Conservation (phyloP, 1,284 basidiomycete genomes). For the Irpex sp. region DNA sequence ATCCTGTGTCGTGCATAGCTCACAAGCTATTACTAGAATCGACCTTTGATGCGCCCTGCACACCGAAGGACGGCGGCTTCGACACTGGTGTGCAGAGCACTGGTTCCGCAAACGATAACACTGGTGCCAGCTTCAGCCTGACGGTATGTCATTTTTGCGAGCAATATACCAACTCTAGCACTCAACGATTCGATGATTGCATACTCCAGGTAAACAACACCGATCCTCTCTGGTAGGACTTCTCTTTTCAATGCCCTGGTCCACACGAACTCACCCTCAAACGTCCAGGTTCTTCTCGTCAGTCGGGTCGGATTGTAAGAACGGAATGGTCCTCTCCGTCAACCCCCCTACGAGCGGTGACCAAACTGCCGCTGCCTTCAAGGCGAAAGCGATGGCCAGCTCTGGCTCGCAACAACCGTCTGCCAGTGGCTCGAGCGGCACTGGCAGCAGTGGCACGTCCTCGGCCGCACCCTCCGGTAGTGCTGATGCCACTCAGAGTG, state of each 20-base stretch:
- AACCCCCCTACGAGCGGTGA: conserved; percentile 15
- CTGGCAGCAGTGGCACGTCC: neutral
- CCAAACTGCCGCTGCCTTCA: conserved; percentile 16
- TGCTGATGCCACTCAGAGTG: neutral
- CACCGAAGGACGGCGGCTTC: conserved; percentile 15
- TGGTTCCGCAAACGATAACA: conserved; percentile 11
- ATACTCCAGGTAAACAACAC: conserved; percentile 15
- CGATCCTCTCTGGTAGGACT: conserved; percentile 14
- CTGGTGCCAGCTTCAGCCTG: conserved; percentile 12
- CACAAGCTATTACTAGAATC: conserved; percentile 9
- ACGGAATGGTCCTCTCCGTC: conserved; percentile 18
- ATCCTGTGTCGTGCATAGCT: neutral
- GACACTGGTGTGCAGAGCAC: conserved; percentile 18
- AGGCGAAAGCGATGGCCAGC: conserved; percentile 12
- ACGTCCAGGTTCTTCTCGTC: conserved; percentile 16
- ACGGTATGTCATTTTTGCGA: conserved; percentile 3
- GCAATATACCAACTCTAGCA: neutral
- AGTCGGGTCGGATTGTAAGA: conserved; percentile 15
- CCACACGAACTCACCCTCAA: neutral
- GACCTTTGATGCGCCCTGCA: conserved; percentile 17
- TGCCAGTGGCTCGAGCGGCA: neutral
- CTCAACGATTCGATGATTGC: neutral
- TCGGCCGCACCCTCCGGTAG: conserved; percentile 4
- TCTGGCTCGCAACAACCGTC: conserved; percentile 6
- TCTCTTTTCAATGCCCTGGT: neutral